These are phyloP conservation scores for Cyclotella baltica DNA, from an alignment of 108 stramenopile species.

Conservation along the genomic window DNA sequence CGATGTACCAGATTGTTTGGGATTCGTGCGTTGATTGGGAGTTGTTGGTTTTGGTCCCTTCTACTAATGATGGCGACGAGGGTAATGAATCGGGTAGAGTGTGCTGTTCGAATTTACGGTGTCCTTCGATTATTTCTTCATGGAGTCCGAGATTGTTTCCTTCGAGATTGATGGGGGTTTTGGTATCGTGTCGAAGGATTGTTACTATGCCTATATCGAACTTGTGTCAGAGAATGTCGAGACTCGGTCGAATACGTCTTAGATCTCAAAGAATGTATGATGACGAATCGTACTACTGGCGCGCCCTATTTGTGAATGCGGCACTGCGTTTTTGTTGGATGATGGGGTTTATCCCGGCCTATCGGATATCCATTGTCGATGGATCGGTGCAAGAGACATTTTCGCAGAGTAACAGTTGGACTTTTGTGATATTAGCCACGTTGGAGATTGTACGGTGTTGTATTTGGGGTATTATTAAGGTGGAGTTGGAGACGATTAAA, in stretches of 20 bases:
- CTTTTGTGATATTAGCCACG: constrained; percentile 74
- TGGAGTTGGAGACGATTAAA: constrained; percentile 84
- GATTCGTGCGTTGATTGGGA: constrained; percentile 91
- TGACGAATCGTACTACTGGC: constrained; percentile 78
- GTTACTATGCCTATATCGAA: constrained; percentile 30
- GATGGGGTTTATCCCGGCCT: constrained; percentile 85
- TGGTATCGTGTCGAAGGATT: constrained; percentile 29
- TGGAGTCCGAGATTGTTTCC: constrained; percentile 58
- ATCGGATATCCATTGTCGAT: constrained; percentile 66
- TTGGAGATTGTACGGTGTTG: constrained; percentile 78
- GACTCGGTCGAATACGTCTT: constrained; percentile 66
- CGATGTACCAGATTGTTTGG: constrained; percentile 88
- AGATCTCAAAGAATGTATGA: constrained; percentile 79
- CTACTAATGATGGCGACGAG: constrained; percentile 31
- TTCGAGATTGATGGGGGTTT: constrained; percentile 19
- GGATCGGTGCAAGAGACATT: constrained; percentile 69
- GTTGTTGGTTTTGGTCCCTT: constrained; percentile 68
- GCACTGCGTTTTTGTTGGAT: constrained; percentile 84
- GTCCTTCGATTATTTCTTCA: constrained; percentile 49
- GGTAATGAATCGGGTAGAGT: constrained; percentile 26
- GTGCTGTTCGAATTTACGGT: constrained; percentile 10
- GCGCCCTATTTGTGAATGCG: constrained; percentile 66
- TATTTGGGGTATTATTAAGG: constrained; percentile 83
- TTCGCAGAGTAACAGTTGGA: constrained; percentile 70
- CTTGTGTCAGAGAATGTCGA: constrained; percentile 53